Conservation (phyloP, 805 yeast genomes). For the Ogataea parapolymorpha region DNA sequence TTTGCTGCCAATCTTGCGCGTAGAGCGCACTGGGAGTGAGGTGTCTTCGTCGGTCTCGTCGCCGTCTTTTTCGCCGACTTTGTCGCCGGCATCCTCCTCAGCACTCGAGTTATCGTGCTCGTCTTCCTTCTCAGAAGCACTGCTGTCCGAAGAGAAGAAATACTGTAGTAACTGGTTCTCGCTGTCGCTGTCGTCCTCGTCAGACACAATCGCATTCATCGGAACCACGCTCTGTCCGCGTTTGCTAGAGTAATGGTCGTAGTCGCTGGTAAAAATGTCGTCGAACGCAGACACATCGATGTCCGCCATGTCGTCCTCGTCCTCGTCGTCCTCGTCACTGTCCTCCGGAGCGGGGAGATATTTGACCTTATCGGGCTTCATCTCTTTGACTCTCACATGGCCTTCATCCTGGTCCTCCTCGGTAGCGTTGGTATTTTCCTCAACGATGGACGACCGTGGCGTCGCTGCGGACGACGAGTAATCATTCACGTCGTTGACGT, state of each 20-base stretch:
- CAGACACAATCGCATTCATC: slow-evolving; percentile 19
- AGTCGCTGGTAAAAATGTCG: slow-evolving; percentile 26
- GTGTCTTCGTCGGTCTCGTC: slow-evolving; percentile 94
- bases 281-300: slow-evolving; percentile 30
- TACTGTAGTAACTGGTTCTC: slow-evolving; percentile 64
- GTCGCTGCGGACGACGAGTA: slow-evolving; percentile 29
- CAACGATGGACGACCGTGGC: slow-evolving; percentile 30
- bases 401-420: slow-evolving; percentile 1
- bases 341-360: slow-evolving; percentile 41
- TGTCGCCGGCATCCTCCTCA: slow-evolving; percentile 8
- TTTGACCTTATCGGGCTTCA: slow-evolving; percentile 24
- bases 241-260: slow-evolving; percentile 17
- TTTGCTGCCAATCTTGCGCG: slow-evolving; percentile 64
- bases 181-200: slow-evolving; percentile 20
- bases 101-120: slow-evolving; percentile 14
- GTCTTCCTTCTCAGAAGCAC: slow-evolving; percentile 24
- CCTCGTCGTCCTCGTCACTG: slow-evolving; percentile 38
- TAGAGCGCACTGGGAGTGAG: slow-evolving; percentile 69
- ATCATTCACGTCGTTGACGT: slow-evolving; percentile 34
- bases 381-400: slow-evolving; percentile 13
- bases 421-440: slow-evolving; percentile 1
- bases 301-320: slow-evolving; percentile 34
- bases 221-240: slow-evolving; percentile 18
- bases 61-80: slow-evolving; percentile 37
- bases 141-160: slow-evolving; percentile 46